Percentiles rank a stretch among this genome's conserved stretches.
Evolutionary conservation across 768 basidiomycete genomes (phyloP).

Genomic region (Serendipita sp.): DNA sequence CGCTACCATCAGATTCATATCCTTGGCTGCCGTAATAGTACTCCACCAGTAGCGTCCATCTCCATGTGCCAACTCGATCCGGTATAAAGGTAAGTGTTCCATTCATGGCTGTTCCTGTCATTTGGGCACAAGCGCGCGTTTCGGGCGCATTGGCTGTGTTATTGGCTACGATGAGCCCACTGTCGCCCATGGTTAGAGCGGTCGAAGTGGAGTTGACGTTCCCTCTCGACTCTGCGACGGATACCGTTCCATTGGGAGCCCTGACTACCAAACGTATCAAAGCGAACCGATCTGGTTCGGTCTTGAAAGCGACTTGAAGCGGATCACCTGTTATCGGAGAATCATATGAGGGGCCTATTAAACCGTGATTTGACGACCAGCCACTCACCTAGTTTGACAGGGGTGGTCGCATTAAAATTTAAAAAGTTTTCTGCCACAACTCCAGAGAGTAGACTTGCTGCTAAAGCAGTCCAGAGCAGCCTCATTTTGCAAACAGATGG

Average conservation of each 20-base stretch:
- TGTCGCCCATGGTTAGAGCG: background rate
- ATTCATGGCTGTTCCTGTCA: background rate
- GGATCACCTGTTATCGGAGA: background rate
- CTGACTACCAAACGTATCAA: background rate
- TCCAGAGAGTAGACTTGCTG: background rate
- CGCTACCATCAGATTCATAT: background rate
- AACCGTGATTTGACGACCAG: background rate
- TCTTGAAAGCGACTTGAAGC: background rate
- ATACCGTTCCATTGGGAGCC: background rate
- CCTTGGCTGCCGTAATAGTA: background rate
- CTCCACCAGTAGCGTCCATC: background rate
- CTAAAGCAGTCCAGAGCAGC: background rate
- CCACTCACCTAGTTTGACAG: background rate
- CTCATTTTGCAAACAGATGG: too few species aligned
- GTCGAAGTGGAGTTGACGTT: background rate
- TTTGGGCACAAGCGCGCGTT: background rate
- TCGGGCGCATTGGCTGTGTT: background rate
- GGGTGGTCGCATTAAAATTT: background rate
- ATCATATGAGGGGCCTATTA: background rate
- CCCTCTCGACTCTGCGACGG: background rate
- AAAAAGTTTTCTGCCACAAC: background rate
- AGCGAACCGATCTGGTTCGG: background rate
- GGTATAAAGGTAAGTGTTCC: background rate
- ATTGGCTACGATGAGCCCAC: background rate
- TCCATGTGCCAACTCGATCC: background rate